Evolutionary conservation across 2,329 filamentous ascomycete genomes (phyloP), one percentile per base, ranked within the genome.

Genomic region (Paramyrothecium sp.): DNA sequence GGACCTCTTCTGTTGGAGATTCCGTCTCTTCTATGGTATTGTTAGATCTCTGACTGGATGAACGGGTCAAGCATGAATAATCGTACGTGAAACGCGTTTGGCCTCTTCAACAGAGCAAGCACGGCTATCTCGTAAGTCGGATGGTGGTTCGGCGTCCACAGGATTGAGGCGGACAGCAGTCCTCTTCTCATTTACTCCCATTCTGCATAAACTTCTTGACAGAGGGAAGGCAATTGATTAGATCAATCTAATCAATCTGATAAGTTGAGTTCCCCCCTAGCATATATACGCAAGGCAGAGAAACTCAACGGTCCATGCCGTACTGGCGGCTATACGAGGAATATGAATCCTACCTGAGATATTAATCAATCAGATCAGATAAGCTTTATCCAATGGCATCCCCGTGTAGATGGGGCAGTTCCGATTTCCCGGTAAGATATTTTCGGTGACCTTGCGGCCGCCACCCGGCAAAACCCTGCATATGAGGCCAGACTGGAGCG

Each of bases 1-100:
- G 61, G 16, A 71, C 59, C 49, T 70, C 67, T 8, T 66, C 62
- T 2, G 61, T 56, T 7, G 62, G 58, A 1, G 59, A 57, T 2
- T 56, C 61, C 7, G 54, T 48, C 22, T 60, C 58, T 46, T 60
- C 56, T 61, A 34, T 47, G 54, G 38, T 44, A 49, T 7, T 22
- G 4, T 49, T 20, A 49, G 20, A 17, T 7, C 13, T 44, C n/a
- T 38, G 33, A 44, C 13, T 44, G 38, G 4, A 44, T 44, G 4
- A 19, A 17, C n/a, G 13, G 38, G n/a, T n/a, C n/a, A n/a, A n/a
- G n/a, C n/a, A n/a, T 17, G 38, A 44, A 44, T 17, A 12, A 44
- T 17, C 38, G 38, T 44, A 44, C 38, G 38, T 44, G 38, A 44
- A 16, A 19, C 13, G 5, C 38, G 13, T 19, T 44, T 44, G 38